Percentiles rank a stretch among this genome's conserved stretches.
phyloP scores from a whole-genome alignment of 1,284 basidiomycete genomes.

The Coniferiporia sulphurascens region DNA sequence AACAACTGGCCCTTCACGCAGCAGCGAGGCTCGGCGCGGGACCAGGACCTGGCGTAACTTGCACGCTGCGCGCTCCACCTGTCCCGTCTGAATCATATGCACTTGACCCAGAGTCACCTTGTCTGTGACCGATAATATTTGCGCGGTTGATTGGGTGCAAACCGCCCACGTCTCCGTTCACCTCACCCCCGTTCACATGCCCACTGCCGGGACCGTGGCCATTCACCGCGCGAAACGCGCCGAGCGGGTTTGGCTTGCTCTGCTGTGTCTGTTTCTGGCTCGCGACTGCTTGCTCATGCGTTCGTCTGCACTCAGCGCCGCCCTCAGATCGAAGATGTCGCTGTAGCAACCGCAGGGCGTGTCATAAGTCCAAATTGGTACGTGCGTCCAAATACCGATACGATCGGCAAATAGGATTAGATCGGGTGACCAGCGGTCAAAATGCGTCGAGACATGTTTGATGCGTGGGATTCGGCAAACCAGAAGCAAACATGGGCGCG shows the following conservation, averaged over 20 bases:
- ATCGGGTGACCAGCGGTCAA: background rate
- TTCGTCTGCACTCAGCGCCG: constrained; percentile 64
- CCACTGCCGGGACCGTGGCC: background rate
- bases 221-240: constrained; percentile 4
- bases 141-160: no score
- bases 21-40: constrained; percentile 14
- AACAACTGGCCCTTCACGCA: background rate
- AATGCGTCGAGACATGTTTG: background rate
- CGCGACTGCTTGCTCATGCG: constrained; percentile 23
- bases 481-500: background rate
- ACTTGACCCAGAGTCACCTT: constrained; percentile 7
- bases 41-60: constrained; percentile 10
- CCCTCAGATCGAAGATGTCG: constrained; percentile 64
- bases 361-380: no score
- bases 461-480: constrained; percentile 4
- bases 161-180: background rate
- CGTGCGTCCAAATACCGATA: background rate
- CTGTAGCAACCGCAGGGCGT: background rate
- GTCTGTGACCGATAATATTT: background rate
- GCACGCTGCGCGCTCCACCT: constrained; percentile 5
- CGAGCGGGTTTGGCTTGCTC: background rate
- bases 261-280: constrained; percentile 1
- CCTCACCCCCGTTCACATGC: background rate
- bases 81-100: constrained; percentile 15
- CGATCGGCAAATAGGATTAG: background rate